Percentiles rank a stretch among this genome's conserved stretches.
Evolutionary conservation across 257 asterid species (phyloP).

Genomic region (Ilex asprella): DNA sequence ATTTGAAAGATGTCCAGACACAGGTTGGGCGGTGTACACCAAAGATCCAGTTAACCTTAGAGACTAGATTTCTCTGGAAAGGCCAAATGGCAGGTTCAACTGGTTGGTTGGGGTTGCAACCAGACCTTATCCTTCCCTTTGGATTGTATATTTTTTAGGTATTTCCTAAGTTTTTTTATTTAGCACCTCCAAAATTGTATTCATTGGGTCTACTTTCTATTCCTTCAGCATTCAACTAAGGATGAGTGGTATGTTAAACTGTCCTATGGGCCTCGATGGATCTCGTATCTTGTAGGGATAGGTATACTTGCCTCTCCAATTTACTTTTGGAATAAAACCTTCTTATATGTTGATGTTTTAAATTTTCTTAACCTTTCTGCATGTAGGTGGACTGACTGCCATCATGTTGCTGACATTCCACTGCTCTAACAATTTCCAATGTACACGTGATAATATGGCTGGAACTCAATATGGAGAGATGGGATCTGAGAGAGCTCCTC

Average conservation of each 20-base stretch:
- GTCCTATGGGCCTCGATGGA: conserved; percentile 73
- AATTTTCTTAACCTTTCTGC: conserved; percentile 8
- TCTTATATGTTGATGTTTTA: conserved; percentile 5
- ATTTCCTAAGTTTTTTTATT: too few relatives aligned
- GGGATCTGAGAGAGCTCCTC: conserved; percentile 45
- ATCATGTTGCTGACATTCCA: conserved; percentile 35
- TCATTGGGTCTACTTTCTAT: conserved; percentile 7
- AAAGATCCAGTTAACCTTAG: too few relatives aligned
- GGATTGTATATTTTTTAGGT: too few relatives aligned
- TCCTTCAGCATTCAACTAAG: conserved; percentile 37
- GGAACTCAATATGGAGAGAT: conserved; percentile 23
- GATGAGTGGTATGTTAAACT: conserved; percentile 44
- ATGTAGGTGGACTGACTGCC: conserved; percentile 49
- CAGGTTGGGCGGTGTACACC: too few relatives aligned
- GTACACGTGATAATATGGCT: conserved; percentile 19
- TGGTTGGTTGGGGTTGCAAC: too few relatives aligned
- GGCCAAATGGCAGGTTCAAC: too few relatives aligned
- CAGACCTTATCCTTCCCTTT: too few relatives aligned
- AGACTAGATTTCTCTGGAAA: too few relatives aligned
- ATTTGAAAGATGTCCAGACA: too few relatives aligned
- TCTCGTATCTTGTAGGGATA: conserved; percentile 48
- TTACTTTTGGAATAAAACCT: background rate
- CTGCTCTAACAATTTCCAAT: conserved; percentile 22
- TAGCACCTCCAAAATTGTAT: background rate
- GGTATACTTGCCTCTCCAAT: conserved; percentile 33